Evolutionary conservation across 2,329 filamentous ascomycete species (phyloP).

Genomic region (Fusarium drepaniforme): DNA sequence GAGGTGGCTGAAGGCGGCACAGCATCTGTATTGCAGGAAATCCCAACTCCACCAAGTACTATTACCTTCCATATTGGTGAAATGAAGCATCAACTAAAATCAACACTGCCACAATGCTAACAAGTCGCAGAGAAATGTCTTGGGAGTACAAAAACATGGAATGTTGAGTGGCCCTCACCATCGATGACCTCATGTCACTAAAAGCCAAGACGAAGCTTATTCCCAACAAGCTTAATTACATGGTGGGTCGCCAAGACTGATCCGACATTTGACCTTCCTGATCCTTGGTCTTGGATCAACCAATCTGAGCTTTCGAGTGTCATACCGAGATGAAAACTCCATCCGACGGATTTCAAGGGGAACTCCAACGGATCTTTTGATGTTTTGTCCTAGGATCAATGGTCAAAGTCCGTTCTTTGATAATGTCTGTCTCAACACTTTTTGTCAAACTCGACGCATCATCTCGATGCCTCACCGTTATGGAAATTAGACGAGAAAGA

Average conservation of each 20-base stretch:
- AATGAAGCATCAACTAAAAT: not conserved
- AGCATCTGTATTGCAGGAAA: not conserved
- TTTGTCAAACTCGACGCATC: not conserved
- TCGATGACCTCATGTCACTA: not conserved
- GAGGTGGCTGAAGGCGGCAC: not conserved
- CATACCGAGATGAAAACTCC: not conserved
- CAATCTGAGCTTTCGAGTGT: not conserved
- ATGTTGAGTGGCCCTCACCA: not conserved
- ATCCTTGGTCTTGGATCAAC: not conserved
- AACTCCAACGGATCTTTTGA: not conserved
- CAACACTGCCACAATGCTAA: not conserved
- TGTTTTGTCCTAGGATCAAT: not conserved
- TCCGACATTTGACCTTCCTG: not conserved
- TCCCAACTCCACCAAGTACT: not conserved
- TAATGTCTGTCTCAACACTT: not conserved
- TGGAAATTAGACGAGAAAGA: not conserved
- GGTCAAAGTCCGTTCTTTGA: not conserved
- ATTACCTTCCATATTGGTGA: not conserved
- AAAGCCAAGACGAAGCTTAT: not conserved
- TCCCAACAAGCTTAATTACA: not conserved
- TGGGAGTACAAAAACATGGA: not conserved
- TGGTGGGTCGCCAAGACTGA: not conserved
- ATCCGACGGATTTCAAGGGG: not conserved
- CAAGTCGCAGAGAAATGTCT: not conserved
- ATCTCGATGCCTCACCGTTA: not conserved